Conservation (phyloP, 176 grass and related monocot genomes). For the Themeda triandra region DNA sequence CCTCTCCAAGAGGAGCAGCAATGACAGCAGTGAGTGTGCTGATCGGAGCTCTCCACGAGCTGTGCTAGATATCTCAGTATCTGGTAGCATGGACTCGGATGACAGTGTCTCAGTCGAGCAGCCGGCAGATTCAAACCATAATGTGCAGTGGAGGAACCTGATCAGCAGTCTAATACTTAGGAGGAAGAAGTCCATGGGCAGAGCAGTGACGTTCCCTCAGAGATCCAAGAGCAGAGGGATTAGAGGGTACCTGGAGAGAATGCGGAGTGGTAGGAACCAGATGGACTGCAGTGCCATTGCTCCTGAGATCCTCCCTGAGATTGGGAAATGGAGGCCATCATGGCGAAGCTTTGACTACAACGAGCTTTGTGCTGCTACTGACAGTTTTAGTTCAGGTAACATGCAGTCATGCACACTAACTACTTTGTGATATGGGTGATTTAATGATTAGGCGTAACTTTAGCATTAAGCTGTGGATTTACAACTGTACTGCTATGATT, state of each 20-base stretch:
- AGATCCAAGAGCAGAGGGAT: slow-evolving; percentile 47
- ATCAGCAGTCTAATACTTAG: slow-evolving; percentile 65
- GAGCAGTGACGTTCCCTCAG: slow-evolving; percentile 66
- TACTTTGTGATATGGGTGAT: not conserved
- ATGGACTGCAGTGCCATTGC: slow-evolving; percentile 42
- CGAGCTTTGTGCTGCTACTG: slow-evolving; percentile 75
- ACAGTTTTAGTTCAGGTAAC: slow-evolving; percentile 83
- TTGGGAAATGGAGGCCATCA: slow-evolving; percentile 72
- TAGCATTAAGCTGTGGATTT: slow-evolving; percentile 28
- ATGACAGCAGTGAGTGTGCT: slow-evolving; percentile 27
- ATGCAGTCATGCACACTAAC: slow-evolving; percentile 2
- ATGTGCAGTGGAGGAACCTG: slow-evolving; percentile 68
- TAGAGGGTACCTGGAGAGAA: slow-evolving; percentile 55
- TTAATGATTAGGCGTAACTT: slow-evolving; percentile 34
- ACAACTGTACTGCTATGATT: slow-evolving; percentile 18
- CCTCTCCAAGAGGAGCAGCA: slow-evolving; percentile 1
- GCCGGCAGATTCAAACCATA: slow-evolving; percentile 33
- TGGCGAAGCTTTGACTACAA: slow-evolving; percentile 91
- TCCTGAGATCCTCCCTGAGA: slow-evolving; percentile 61
- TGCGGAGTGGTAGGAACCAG: slow-evolving; percentile 52
- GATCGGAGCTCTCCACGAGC: slow-evolving; percentile 53
- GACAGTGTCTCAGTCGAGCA: slow-evolving; percentile 56
- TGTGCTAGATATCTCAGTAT: slow-evolving; percentile 52
- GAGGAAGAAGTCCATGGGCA: slow-evolving; percentile 69
- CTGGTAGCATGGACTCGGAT: slow-evolving; percentile 40